Base-by-base conservation (phyloP, 176 grass and related monocot species). In the Ananas comosus region DNA sequence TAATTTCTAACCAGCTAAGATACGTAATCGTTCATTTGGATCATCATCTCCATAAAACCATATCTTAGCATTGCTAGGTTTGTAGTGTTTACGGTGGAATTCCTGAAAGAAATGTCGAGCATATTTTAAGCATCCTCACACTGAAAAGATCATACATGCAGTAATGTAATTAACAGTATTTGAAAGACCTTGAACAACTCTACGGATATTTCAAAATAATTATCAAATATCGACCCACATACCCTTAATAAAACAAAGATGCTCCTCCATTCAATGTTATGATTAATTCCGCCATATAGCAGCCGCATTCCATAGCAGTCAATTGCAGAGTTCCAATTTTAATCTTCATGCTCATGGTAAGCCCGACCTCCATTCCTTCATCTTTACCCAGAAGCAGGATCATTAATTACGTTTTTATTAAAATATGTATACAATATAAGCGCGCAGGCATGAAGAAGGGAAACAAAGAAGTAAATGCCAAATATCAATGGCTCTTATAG, bases 241-340 rank as follows among this genome's bases (percentile, higher is more conserved):
- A 96, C 93, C 85, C 75, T 87, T 96, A 89, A 88, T 96, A 96
- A 70, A 96, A 90, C 93, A 88, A 96, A 77, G 93, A 92, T 72
- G 83, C 80, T 69, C 86, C 93, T 52, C 93, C 93, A 72, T 83
- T 79, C 72, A 91, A 66, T 53, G 76, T 74, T 66, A 96, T 92
- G 74, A 77, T 69, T 19, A 92, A 68, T 73, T 81, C 74, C 53
- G 80, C 64, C 80, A 97, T 90, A 82, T 92, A 85, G 73, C 93
- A 97, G 59, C 79, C 86, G 66, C 83, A 90, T 80, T 92, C 83
- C 19, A 42, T 79, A 50, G 90, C 59, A 72, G 19, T 78, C 67
- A 91, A 75, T 66, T 92, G 74, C 50, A 97, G 89, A 52, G 86
- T 86, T 71, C 89, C 93, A 85, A 90, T 92, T 70, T 87, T 68